Evolutionary conservation across 225 moss, liverwort and hornwort species (phyloP).

Genomic region (Lunularia cruciata): DNA sequence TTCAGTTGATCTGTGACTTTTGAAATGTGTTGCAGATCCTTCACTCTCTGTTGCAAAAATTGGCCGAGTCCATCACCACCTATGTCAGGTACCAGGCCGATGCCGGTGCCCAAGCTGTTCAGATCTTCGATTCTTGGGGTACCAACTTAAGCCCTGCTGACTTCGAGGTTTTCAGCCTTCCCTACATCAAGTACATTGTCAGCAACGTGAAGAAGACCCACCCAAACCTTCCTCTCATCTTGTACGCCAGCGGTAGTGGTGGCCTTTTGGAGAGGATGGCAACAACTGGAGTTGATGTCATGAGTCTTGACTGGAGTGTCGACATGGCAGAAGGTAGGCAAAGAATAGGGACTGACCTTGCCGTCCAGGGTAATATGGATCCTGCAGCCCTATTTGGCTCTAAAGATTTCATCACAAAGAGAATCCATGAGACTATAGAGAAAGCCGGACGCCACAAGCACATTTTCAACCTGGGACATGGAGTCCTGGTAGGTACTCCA

Average conservation of each 20-base stretch:
- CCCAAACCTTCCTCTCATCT: conserved; percentile 80
- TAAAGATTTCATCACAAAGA: conserved; percentile 70
- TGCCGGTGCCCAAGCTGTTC: conserved; percentile 88
- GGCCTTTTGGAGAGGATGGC: conserved; percentile 95
- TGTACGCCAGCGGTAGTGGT: conserved; percentile 95
- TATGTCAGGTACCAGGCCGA: conserved; percentile 95
- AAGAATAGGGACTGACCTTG: conserved; percentile 78
- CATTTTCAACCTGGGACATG: conserved; percentile 91
- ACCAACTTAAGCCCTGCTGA: conserved; percentile 85
- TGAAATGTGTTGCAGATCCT: conserved; percentile 45
- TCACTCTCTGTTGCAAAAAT: conserved; percentile 76
- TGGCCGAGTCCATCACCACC: conserved; percentile 80
- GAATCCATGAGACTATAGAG: conserved; percentile 73
- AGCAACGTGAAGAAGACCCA: conserved; percentile 82
- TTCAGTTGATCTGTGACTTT: too few relatives aligned
- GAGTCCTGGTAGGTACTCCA: conserved; percentile 91
- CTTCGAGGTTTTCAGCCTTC: conserved; percentile 86
- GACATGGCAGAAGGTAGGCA: conserved; percentile 92
- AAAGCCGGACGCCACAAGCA: conserved; percentile 94
- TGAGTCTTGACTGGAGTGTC: conserved; percentile 86
- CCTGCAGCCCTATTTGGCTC: conserved; percentile 77
- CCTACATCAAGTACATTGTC: conserved; percentile 92
- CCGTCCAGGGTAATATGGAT: conserved; percentile 96
- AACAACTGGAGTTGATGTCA: conserved; percentile 77
- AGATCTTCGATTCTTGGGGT: conserved; percentile 98